Evolutionary conservation across 2,329 filamentous ascomycete genomes (phyloP).

Genomic region (Fusarium pseudograminearum): DNA sequence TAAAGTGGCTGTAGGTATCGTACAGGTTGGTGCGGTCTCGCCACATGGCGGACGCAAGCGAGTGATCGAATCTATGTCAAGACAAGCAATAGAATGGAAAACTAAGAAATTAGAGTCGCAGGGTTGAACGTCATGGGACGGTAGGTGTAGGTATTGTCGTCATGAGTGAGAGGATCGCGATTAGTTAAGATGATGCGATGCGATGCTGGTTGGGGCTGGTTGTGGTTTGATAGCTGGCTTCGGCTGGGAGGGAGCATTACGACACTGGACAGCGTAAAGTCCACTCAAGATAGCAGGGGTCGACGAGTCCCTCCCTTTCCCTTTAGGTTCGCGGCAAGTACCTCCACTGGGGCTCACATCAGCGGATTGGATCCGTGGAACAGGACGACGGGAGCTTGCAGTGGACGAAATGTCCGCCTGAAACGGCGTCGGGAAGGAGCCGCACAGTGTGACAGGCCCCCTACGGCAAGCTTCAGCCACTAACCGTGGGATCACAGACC

Average conservation of each 20-base stretch:
- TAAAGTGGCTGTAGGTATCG: constrained; percentile 6
- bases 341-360: constrained; percentile 10
- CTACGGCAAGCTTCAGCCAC: neutral
- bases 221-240: constrained; percentile 43
- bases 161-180: constrained; percentile 43
- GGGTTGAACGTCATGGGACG: constrained; percentile 44
- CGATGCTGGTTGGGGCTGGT: constrained; percentile 37
- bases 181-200: constrained; percentile 29
- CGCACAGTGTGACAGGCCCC: constrained; percentile 36
- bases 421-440: constrained; percentile 23
- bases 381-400: constrained; percentile 17
- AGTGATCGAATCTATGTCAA: constrained; percentile 46
- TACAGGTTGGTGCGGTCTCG: constrained; percentile 99
- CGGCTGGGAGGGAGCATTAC: constrained; percentile 38
- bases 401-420: constrained; percentile 3
- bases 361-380: constrained; percentile 2
- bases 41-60: constrained; percentile 82
- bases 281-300: constrained; percentile 31
- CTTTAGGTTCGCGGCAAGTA: constrained; percentile 9
- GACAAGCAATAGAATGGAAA: constrained; percentile 28
- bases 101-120: constrained; percentile 24
- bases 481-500: neutral
- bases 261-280: constrained; percentile 37
- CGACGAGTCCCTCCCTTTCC: constrained; percentile 17
- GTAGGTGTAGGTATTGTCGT: constrained; percentile 41